Evolutionary conservation across 2,329 filamentous ascomycete genomes (phyloP).

Genomic region (Ophioceras dolichostomum): DNA sequence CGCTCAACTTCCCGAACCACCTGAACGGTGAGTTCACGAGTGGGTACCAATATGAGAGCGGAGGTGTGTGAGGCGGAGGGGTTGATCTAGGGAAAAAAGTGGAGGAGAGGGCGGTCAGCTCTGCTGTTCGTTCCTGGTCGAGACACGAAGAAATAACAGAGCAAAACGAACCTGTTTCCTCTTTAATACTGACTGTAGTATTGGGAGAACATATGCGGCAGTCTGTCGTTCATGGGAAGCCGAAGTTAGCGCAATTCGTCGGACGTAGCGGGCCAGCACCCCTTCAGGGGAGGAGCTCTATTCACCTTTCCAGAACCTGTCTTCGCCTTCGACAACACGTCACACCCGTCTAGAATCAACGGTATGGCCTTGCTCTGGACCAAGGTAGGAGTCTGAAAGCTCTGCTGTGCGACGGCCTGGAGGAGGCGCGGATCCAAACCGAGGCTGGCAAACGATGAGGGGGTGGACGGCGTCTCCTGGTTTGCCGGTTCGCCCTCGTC

Average conservation of each 20-base stretch:
- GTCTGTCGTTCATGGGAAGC: slow-evolving; percentile 33
- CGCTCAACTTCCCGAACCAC: slow-evolving; percentile 67
- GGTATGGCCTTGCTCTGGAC: slow-evolving; percentile 85
- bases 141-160: too few relatives aligned
- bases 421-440: slow-evolving; percentile 75
- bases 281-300: too few relatives aligned
- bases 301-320: slow-evolving; percentile 78
- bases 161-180: slow-evolving; percentile 39
- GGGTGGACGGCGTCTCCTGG: too few relatives aligned
- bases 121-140: too few relatives aligned
- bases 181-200: slow-evolving; percentile 75
- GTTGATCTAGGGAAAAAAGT: slow-evolving; percentile 25
- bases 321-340: slow-evolving; percentile 84
- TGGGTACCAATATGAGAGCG: slow-evolving; percentile 85
- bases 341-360: slow-evolving; percentile 72
- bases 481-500: too few relatives aligned
- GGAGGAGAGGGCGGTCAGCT: too few relatives aligned
- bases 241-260: background rate
- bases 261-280: too few relatives aligned
- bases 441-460: slow-evolving; percentile 59
- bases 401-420: slow-evolving; percentile 73
- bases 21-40: slow-evolving; percentile 86
- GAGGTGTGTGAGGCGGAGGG: slow-evolving; percentile 41
- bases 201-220: slow-evolving; percentile 82
- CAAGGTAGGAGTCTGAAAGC: slow-evolving; percentile 75